Evolutionary conservation across 2,329 filamentous ascomycete genomes (phyloP), one percentile per base, ranked within the genome.

Genomic region (Apiospora aurea): DNA sequence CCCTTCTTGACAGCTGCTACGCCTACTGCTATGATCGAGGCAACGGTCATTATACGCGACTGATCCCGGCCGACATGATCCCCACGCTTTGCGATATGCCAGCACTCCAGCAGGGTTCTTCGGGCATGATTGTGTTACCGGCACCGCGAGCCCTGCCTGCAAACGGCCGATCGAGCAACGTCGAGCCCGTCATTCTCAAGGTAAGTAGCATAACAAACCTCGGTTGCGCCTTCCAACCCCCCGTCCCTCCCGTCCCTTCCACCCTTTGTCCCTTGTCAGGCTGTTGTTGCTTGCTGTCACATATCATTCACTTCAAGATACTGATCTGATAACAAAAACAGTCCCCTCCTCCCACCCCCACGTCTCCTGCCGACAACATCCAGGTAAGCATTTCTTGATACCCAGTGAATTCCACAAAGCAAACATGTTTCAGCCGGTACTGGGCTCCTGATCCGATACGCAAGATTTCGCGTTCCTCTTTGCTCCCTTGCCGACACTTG

Each of bases 1-100:
- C 72, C 44, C 77, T 78, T 68, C 74, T 80, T 16, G 78, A 81
- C 18, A 41, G 72, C 46, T 76, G 78, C 18, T 86, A 83, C 71
- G 84, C 82, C 1, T 91, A 91, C 77, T 89, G 84, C 74, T 84
- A 87, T 70, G 84, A 87, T 69, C 79, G 89, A 8, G 85, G 85
- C 11, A 85, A 89, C 72, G 89, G 89, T 4, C 80, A 82, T 67
- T 87, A 84, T 72, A 90, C 89, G 6, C 83, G 86, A 3, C 84
- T 91, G 0, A 81, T 91, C 18, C 87, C 87, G 0, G 88, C 86
- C 0, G 89, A 91, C 73, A 82, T 84, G 80, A 79, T 91, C 14
- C 86, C 44, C 84, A 81, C 77, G 70, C 85, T 86, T 21, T 83
- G 77, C 49, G 79, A 85, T 64, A 80, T 90, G 5, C 84, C 86